These are phyloP conservation scores for Microbotryum intermedium DNA, from an alignment of 1,284 basidiomycete species.

Conservation along the genomic window DNA sequence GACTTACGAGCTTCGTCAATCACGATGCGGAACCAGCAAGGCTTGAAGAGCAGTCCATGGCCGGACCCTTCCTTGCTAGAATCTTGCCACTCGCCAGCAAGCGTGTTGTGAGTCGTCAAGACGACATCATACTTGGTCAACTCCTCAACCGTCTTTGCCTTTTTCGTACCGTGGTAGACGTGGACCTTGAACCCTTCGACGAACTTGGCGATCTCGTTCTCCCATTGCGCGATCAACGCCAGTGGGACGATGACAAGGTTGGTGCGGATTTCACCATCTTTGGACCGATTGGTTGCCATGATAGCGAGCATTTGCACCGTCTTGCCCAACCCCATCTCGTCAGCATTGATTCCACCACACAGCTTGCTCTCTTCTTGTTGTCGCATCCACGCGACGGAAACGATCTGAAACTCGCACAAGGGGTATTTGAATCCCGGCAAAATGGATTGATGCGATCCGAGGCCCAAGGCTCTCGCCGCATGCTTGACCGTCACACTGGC, in stretches of 20 bases:
- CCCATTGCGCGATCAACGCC: slow-evolving; percentile 84
- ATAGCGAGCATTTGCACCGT: neutral
- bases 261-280: neutral
- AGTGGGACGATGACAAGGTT: slow-evolving; percentile 34
- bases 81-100: slow-evolving; percentile 17
- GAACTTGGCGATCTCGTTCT: slow-evolving; percentile 74
- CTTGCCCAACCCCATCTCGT: slow-evolving; percentile 28
- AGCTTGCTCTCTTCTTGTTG: slow-evolving; percentile 17
- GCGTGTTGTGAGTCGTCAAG: slow-evolving; percentile 62
- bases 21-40: slow-evolving; percentile 33
- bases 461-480: too few relatives aligned
- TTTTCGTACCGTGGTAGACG: slow-evolving; percentile 65
- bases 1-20: slow-evolving; percentile 62
- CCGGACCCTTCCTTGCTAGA: neutral
- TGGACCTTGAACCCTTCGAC: slow-evolving; percentile 55
- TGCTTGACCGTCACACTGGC: too few relatives aligned
- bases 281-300: neutral
- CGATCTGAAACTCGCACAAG: slow-evolving; percentile 42
- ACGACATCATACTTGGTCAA: slow-evolving; percentile 46
- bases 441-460: too few relatives aligned
- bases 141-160: neutral
- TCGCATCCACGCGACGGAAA: slow-evolving; percentile 46
- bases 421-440: too few relatives aligned
- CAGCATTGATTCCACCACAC: slow-evolving; percentile 24
- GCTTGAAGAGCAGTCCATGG: slow-evolving; percentile 57